Percentiles rank a stretch among this genome's conserved stretches.
Conservation (phyloP, 371 early-diverging fungal genomes). For the Phascolomyces articulosus region DNA sequence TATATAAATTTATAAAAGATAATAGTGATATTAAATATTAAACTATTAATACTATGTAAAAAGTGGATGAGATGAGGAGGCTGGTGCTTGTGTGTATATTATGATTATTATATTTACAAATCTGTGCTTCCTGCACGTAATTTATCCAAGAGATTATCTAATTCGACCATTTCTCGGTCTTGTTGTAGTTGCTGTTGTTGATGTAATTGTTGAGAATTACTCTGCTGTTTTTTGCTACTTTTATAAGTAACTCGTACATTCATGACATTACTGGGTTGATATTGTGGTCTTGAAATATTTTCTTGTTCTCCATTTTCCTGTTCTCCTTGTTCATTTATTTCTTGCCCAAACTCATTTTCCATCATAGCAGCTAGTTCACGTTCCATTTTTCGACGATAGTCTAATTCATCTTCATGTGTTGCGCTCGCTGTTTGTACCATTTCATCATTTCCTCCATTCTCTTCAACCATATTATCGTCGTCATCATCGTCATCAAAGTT, state of each 20-base stretch:
- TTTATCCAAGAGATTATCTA: neutral
- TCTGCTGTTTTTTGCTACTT: neutral
- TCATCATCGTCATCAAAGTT: conserved; percentile 5
- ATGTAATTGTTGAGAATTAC: neutral
- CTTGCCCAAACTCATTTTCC: conserved; percentile 2
- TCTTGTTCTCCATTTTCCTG: neutral
- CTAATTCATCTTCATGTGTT: neutral
- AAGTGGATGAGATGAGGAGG: too few relatives aligned
- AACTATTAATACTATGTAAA: too few relatives aligned
- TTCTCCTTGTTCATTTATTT: neutral
- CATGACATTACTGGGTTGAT: conserved; percentile 3
- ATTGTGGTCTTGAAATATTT: neutral
- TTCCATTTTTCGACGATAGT: neutral
- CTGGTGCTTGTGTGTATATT: too few relatives aligned
- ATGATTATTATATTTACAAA: conserved; percentile 5
- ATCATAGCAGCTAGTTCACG: conserved; percentile 1
- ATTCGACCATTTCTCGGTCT: neutral
- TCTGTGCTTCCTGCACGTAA: neutral
- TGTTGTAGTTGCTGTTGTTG: neutral
- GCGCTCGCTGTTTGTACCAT: neutral
- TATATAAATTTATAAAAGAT: too few relatives aligned
- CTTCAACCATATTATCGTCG: conserved; percentile 1
- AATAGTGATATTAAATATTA: too few relatives aligned
- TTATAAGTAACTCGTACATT: conserved; percentile 5
- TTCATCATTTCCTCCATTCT: neutral